phyloP scores from a whole-genome alignment of 2,329 filamentous ascomycete species.

The Fusarium burgessii region DNA sequence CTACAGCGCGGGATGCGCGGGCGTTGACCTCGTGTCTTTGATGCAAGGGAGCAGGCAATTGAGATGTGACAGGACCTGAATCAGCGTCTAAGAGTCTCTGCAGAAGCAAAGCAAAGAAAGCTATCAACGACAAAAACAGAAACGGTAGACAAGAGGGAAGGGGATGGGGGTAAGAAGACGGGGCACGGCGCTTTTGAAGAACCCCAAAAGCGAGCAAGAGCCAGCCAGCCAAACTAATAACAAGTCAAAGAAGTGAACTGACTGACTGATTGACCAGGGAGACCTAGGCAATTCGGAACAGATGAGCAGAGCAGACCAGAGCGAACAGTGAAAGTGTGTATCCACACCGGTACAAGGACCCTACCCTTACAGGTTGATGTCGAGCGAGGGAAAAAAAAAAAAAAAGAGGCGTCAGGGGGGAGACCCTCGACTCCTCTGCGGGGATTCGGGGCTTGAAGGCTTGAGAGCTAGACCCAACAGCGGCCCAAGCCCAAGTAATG shows the following conservation, averaged over 20 bases:
- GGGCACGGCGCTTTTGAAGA: conserved; percentile 45
- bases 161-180: conserved; percentile 40
- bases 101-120: conserved; percentile 20
- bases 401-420: conserved; percentile 47
- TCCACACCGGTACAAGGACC: conserved; percentile 32
- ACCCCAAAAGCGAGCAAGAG: conserved; percentile 20
- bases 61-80: conserved; percentile 26
- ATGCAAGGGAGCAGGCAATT: conserved; percentile 39
- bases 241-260: conserved; percentile 36
- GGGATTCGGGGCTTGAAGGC: conserved; percentile 40
- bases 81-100: conserved; percentile 17
- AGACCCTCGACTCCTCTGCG: conserved; percentile 46
- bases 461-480: conserved; percentile 47
- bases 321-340: conserved; percentile 15
- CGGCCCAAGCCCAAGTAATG: conserved; percentile 43
- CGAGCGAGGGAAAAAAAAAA: conserved; percentile 29
- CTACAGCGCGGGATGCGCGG: conserved; percentile 33
- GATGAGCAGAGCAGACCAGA: conserved; percentile 33
- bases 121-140: conserved; percentile 29
- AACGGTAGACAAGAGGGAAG: conserved; percentile 34
- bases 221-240: conserved; percentile 20
- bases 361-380: conserved; percentile 28
- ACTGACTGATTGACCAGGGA: conserved; percentile 29
- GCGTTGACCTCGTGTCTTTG: conserved; percentile 30
- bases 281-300: conserved; percentile 35